Base-by-base conservation (phyloP, 2,329 filamentous ascomycete species). In the Cladosporium sp. region DNA sequence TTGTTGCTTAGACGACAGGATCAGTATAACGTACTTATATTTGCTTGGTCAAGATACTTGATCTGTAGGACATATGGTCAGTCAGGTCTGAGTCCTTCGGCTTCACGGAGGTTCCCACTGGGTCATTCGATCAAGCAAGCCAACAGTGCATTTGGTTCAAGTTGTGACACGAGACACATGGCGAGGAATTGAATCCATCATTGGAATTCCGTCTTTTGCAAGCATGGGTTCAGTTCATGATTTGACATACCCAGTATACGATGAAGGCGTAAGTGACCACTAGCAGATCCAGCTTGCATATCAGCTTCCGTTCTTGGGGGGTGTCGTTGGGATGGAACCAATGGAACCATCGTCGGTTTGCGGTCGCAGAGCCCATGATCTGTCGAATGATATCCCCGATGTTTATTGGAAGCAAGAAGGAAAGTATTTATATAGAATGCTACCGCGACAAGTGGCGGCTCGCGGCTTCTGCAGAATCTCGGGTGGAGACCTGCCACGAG, bases 211-310 rank as follows among this genome's bases (percentile, higher is more conserved):
- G 8, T 19, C 17, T 4, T 5, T 34, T 12, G 30, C 30, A 34
- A 3, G 11, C 30, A 5, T 34, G 3, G 5, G 30, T 30, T 30
- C 28, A 9, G 3, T 34, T 34, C 8, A 8, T 11, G 30, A 9
- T 34, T 25, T 8, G 30, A 43, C 40, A 19, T 22, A 43, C 49
- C 78, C 81, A 84, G 61, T 83, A 84, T 0, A 78, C 75, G 2
- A 84, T 67, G 45, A 84, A 79, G 0, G 80, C 81, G 64, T 84
- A 84, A 0, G 81, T 81, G 0, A 85, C 77, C 37, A 85, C 80
- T 1, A 84, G 68, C 0, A 81, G 67, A 60, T 85, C 82, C 12
- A 85, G 75, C 65, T 85, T 85, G 22, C 78, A 55, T 37, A 85
- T 80, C 3, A 85, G 72, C 60, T 73, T 76, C 40, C 79, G 73